Conservation (phyloP, 2,329 filamentous ascomycete genomes). For the Nothopassalora personata region DNA sequence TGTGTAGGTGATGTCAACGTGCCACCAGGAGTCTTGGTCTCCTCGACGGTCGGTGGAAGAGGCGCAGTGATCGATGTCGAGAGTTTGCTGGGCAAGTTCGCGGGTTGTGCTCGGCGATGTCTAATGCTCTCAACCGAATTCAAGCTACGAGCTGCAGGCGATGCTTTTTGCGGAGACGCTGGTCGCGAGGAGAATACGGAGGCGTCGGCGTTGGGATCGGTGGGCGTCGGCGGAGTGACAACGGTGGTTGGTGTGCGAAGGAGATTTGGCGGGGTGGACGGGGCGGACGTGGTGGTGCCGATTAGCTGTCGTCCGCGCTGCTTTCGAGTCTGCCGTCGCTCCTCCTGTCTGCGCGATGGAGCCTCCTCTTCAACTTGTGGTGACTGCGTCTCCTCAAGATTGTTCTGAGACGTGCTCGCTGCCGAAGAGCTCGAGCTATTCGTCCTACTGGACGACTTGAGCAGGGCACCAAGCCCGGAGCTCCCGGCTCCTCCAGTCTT, state of each 20-base stretch:
- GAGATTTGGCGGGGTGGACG: conserved; percentile 39
- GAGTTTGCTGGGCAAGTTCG: conserved; percentile 68
- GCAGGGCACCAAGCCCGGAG: conserved; percentile 40
- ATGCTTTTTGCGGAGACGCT: conserved; percentile 42
- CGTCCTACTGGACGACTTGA: conserved; percentile 36
- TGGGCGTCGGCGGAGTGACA: conserved; percentile 60
- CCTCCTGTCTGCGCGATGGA: conserved; percentile 7
- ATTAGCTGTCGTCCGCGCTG: conserved; percentile 24
- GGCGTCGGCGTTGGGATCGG: conserved; percentile 33
- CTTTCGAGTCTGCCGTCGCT: conserved; percentile 22
- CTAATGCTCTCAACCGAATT: conserved; percentile 30
- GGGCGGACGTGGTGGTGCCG: conserved; percentile 27
- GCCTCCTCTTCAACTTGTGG: neutral
- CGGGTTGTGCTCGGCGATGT: conserved; percentile 30
- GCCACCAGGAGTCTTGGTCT: conserved; percentile 54
- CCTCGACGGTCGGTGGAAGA: conserved; percentile 71
- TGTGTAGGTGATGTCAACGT: conserved; percentile 42
- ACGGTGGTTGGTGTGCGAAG: conserved; percentile 50
- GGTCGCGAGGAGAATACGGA: conserved; percentile 18
- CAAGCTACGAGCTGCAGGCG: conserved; percentile 17
- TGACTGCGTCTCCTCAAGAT: neutral
- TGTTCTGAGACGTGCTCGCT: conserved; percentile 33
- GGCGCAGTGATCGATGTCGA: conserved; percentile 69
- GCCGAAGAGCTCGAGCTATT: conserved; percentile 26
- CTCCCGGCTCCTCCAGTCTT: conserved; percentile 39